Base-by-base conservation (phyloP, 2,329 filamentous ascomycete genomes). In the Fusarium agapanthi region DNA sequence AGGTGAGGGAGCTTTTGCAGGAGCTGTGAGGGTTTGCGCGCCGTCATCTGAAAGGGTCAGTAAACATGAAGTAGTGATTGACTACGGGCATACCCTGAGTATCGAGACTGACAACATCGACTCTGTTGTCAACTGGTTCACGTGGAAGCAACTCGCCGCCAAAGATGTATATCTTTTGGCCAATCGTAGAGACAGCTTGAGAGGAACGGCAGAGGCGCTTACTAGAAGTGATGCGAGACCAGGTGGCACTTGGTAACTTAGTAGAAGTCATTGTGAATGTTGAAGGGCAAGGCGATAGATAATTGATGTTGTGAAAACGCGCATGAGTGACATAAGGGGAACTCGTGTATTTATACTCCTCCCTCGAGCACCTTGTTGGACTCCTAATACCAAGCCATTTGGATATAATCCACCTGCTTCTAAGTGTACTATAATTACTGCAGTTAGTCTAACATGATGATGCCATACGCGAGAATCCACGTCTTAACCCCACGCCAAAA, bases 31-130 rank as follows among this genome's bases (percentile, higher is more conserved):
- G 0, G 34, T 56, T 3, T 40, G 28, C 0, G 22, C 30, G 8
- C 30, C 24, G 43, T 32, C 7, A 1, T 32, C 61, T 61, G 3
- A 1, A 4, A 32, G 2, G 0, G 1, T 63, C 1, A 61, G 43
- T 5, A 11, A 26, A 0, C 0, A 0, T 14, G 3, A 2, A 3
- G 3, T 8, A 20, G 1, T 28, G 0, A 0, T 11, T n/a, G 8
- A 4, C 1, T 28, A 2, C 1, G 0, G 22, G 4, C 1, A 2
- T 28, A 35, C 59, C 59, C 1, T 37, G 28, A 2, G 8, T 0
- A 18, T 22, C 14, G 0, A 64, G 13, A 5, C 7, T 41, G 4
- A 65, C 4, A 2, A 57, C 30, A 32, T 65, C 62, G 1, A 65
- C 20, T 40, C 48, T 65, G 12, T 48, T 65, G 9, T 41, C 60